Evolutionary conservation across 148 eudicot genomes (phyloP), one percentile per base, ranked within the genome.

Genomic region (Silene uniflora): DNA sequence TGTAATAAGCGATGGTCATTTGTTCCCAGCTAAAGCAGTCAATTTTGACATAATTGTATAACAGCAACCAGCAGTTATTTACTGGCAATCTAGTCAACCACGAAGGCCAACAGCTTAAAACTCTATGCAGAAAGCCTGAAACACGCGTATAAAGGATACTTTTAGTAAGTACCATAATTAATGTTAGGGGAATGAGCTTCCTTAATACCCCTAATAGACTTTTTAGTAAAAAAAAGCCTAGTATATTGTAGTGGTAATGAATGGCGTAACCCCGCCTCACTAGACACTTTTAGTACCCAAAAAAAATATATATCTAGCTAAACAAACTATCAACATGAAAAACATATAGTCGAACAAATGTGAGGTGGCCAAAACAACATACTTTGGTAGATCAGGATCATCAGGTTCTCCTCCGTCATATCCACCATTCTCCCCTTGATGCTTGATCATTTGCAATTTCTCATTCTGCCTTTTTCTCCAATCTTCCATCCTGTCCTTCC

Each of bases 401-500:
- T 89, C 89, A 18, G 83, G 70, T 21, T 85, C 96, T 35, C 84
- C 82, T 23, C 85, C 89, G 67, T 80, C 89, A 77, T 84, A 76
- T 68, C 72, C 84, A 62, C 84, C 88, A 73, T 79, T 75, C 32
- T 81, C 84, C 61, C 91, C 93, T 76, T 88, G 82, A 66, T 90
- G 93, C 87, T 81, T 86, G 47, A 92, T 86, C 84, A 91, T 70
- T 78, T 90, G 91, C 81, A 91, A 92, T 71, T 83, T 89, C 22
- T 88, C 93, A 75, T 75, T 81, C 78, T 94, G 98, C 74, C 87
- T 81, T 78, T 74, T 92, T 78, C 85, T 95, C 98, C 98, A 92
- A 0, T 89, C 96, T 62, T 92, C 97, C 96, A 94, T 88, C 69
- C 96, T 85, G 64, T 94, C 93, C 78, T 94, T 94, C 98, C 98